phyloP scores from a whole-genome alignment of 768 basidiomycete species.

The Macrolepiota fuliginosa region DNA sequence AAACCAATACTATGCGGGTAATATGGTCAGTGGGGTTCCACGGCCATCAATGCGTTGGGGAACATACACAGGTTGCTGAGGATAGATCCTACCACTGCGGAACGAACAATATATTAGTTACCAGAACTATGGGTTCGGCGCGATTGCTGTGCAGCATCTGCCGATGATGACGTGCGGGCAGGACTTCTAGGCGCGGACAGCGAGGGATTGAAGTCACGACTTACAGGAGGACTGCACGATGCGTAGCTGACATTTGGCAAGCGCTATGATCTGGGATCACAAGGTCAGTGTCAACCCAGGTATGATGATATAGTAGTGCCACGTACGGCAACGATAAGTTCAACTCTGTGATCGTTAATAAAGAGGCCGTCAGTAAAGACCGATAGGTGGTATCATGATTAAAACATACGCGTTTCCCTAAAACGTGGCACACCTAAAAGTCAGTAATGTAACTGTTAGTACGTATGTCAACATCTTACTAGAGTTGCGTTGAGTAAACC shows the following conservation, averaged over 20 bases:
- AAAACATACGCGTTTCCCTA: constrained; percentile 50
- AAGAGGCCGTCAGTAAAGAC: constrained; percentile 6
- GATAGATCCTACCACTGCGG: constrained; percentile 79
- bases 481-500: constrained; percentile 85
- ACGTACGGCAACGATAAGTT: constrained; percentile 77
- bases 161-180: not conserved
- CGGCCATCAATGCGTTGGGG: not conserved
- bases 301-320: not conserved
- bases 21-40: not conserved
- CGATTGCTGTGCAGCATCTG: not conserved
- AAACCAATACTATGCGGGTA: constrained; percentile 56
- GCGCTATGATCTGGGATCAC: constrained; percentile 42
- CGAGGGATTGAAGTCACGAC: constrained; percentile 25
- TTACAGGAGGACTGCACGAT: constrained; percentile 82
- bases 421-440: constrained; percentile 3
- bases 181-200: not conserved
- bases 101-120: constrained; percentile 19
- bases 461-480: constrained; percentile 34
- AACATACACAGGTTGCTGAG: constrained; percentile 77
- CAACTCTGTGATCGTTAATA: constrained; percentile 39
- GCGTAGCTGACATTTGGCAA: constrained; percentile 54
- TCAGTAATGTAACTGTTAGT: not conserved
- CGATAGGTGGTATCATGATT: not conserved
- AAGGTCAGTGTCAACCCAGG: not conserved
- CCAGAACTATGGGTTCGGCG: not conserved